These are phyloP conservation scores for Globisporangium takayamanum DNA, from an alignment of 352 stramenopile genomes.

Conservation along the genomic window DNA sequence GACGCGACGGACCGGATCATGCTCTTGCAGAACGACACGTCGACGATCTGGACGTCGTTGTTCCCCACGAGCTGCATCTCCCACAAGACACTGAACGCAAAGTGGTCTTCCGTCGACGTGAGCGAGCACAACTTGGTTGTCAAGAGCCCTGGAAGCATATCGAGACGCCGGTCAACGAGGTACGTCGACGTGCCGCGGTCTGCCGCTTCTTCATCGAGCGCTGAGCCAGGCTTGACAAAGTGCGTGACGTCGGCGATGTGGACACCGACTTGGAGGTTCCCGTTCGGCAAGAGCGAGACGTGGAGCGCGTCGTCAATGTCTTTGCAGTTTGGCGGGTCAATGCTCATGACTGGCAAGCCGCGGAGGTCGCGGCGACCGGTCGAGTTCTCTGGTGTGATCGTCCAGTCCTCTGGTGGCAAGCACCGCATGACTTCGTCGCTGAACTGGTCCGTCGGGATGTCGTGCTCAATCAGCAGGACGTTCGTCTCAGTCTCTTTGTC, in stretches of 20 bases:
- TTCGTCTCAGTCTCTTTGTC: constrained; percentile 96
- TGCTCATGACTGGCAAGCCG: constrained; percentile 89
- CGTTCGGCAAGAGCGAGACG: constrained; percentile 89
- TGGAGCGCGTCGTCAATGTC: constrained; percentile 99
- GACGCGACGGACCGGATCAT: constrained; percentile 96
- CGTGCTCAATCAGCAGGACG: constrained; percentile 95
- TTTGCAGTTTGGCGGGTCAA: constrained; percentile 86
- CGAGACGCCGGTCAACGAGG: constrained; percentile 96
- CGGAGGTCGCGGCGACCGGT: constrained; percentile 89
- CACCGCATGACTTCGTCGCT: constrained; percentile 88
- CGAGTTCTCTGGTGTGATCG: constrained; percentile 93
- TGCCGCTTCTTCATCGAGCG: constrained; percentile 93
- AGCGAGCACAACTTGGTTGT: constrained; percentile 98
- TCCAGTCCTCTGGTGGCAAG: constrained; percentile 92
- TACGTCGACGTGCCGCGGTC: constrained; percentile 95
- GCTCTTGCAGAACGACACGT: constrained; percentile 96
- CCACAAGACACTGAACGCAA: constrained; percentile 80
- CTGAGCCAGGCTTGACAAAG: constrained; percentile 92
- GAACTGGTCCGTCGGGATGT: constrained; percentile 90
- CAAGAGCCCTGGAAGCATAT: constrained; percentile 97
- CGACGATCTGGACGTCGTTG: constrained; percentile 86
- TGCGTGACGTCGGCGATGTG: constrained; percentile 99
- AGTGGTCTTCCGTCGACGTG: constrained; percentile 68
- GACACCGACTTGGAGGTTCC: constrained; percentile 91
- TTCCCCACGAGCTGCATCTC: constrained; percentile 58